Percentiles rank a stretch among this genome's conserved stretches.
phyloP scores from a whole-genome alignment of 768 basidiomycete genomes.

The Tricholoma furcatifolium region DNA sequence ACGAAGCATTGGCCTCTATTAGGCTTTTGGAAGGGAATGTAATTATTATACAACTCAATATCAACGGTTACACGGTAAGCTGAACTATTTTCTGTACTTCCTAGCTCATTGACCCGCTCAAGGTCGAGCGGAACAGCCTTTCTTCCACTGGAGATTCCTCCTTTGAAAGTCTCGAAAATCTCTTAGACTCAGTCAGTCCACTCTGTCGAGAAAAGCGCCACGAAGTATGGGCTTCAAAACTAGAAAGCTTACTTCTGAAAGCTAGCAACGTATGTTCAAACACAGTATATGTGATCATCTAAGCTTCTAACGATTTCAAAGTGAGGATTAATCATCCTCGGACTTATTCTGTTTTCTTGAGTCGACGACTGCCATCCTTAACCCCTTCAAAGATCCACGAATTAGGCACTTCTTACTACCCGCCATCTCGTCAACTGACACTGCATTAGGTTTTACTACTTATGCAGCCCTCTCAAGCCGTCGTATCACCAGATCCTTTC shows the following conservation, averaged over 20 bases:
- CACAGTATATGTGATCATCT: too few species aligned
- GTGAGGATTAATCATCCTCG: too few species aligned
- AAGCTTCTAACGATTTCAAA: too few species aligned
- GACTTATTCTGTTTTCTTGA: too few species aligned
- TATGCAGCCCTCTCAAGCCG: not conserved
- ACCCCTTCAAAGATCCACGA: too few species aligned
- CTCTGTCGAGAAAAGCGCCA: constrained; percentile 47
- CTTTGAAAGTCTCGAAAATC: constrained; percentile 60
- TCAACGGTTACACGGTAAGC: constrained; percentile 56
- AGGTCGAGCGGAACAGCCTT: constrained; percentile 11
- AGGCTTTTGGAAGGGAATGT: constrained; percentile 54
- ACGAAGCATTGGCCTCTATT: constrained; percentile 53
- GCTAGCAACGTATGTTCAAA: constrained; percentile 1
- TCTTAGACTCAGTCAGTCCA: constrained; percentile 56
- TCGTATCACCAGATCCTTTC: constrained; percentile 28
- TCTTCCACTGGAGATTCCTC: constrained; percentile 20
- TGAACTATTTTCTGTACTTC: not conserved
- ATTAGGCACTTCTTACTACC: too few species aligned
- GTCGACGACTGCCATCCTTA: too few species aligned
- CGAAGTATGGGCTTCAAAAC: constrained; percentile 44
- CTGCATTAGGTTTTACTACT: not conserved
- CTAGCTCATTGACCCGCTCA: not conserved
- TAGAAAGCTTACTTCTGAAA: constrained; percentile 37
- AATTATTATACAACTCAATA: constrained; percentile 46
- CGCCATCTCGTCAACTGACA: not conserved